Base-by-base conservation (phyloP, 148 eudicot species). In the Mesembryanthemum crystallinum region DNA sequence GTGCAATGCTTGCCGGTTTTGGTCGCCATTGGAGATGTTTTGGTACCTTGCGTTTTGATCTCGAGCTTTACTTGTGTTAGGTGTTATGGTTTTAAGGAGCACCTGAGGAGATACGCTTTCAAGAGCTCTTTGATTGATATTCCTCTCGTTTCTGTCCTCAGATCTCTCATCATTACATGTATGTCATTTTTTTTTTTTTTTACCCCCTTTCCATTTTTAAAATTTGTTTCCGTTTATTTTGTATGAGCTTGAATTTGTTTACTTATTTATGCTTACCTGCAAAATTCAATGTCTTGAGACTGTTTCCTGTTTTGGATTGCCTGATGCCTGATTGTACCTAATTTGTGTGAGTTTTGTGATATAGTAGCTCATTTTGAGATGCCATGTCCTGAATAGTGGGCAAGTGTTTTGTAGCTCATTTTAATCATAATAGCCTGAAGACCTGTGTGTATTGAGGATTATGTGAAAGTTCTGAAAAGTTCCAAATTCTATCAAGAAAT, bases 121-220 rank as follows among this genome's bases (percentile, higher is more conserved):
- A 89, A 79, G 77, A 87, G 80, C 74, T 94, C 98, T 14, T 84
- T 94, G 83, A 79, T 83, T 77, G 98, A 94, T 83, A 86, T 94
- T 69, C 98, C 98, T 30, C 76, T 94, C 30, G 91, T 94, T 72
- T 94, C 98, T 3, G 68, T 92, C 27, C 47, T 94, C 87, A 89
- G 98, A 88, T 94, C 98, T 74, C 85, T 94, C 79, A 72, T 94
- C 12, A 92, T 94, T 49, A 82, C 85, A 45, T 87, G 98, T 94
- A 88, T 59, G 85, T 58, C 6, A 25, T 32, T 27, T 17, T 57
- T 13, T 55, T 12, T 29, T 18, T 32, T 15, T 30, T 20, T 55
- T 30, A 25, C 4, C 15, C 27, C 51, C 0, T 28, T 25, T 45
- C 21, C 3, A 13, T 61, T 55, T 64, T 47, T 23, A 20, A 14